Evolutionary conservation across 306 rosid species (phyloP), one percentile per base, ranked within the genome.

Genomic region (Quercus robur): DNA sequence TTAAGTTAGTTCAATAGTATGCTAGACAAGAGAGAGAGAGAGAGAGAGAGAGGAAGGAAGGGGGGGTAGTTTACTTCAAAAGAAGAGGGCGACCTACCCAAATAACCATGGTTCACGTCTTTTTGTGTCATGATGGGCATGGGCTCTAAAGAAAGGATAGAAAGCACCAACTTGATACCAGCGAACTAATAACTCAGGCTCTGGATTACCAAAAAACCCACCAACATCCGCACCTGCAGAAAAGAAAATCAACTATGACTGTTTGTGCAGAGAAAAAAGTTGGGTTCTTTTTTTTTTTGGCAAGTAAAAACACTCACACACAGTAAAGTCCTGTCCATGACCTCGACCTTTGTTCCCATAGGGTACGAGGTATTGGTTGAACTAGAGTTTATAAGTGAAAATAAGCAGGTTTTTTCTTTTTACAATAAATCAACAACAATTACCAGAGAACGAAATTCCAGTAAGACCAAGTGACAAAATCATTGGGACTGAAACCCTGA

Each of bases 51-150:
- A 35, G 44, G 44, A 2, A 0, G 12, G 11, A 0, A 0, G 2
- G 9, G 2, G 46, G 11, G 12, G 46, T 72, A 26, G 21, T 4
- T 4, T 9, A 58, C 26, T 35, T 77, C 55, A 49, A 80, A 52
- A 63, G 75, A 62, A 72, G 77, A 64, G 81, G 75, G 83, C 23
- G 23, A 75, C 92, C 84, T 93, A 95, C 98, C 99, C 99, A 80
- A 93, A 95, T 67, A 95, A 79, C 99, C 99, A 95, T 33, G 99
- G 99, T 76, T 95, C 99, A 76, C 99, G 90, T 84, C 99, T 91
- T 86, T 86, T 95, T 18, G 99, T 93, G 89, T 95, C 99, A 51
- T 93, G 98, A 86, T 95, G 98, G 26, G 99, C 98, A 85, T 95
- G 99, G 74, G 78, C 98, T 80, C 99, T 90, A 67, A 91, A 93